A percentile compares a stretch with the other conserved stretches of the same genome.
Conservation (phyloP, 208 protist species). For the Trypanosoma platydactyli region DNA sequence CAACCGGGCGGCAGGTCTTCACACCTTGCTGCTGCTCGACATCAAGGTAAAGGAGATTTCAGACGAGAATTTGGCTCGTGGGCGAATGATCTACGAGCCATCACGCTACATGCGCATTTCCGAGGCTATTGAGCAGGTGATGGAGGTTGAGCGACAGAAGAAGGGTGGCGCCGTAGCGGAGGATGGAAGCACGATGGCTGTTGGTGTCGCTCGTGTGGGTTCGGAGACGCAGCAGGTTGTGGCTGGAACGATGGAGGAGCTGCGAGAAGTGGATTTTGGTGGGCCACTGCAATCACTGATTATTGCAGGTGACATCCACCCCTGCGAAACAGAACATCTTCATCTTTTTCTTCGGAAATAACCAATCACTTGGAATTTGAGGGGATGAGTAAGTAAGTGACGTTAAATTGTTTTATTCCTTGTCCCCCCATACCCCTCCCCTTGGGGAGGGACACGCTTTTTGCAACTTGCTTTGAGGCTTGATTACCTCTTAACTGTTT, state of each 20-base stretch:
- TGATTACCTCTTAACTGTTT: neutral
- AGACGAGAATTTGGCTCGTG: slow-evolving; percentile 95
- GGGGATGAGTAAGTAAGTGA: neutral
- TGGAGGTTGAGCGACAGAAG: slow-evolving; percentile 91
- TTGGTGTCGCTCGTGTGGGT: slow-evolving; percentile 97
- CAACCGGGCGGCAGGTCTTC: slow-evolving; percentile 93
- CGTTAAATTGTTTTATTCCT: too few species aligned
- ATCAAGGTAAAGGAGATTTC: slow-evolving; percentile 99
- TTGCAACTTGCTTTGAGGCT: too few species aligned
- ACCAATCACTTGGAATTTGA: slow-evolving; percentile 14
- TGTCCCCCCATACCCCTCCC: too few species aligned
- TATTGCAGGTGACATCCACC: slow-evolving; percentile 94
- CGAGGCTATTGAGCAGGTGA: slow-evolving; percentile 94
- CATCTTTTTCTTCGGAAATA: slow-evolving; percentile 48
- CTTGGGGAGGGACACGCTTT: too few species aligned
- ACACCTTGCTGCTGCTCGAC: slow-evolving; percentile 98
- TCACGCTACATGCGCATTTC: slow-evolving; percentile 99
- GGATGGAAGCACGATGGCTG: slow-evolving; percentile 82
- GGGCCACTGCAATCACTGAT: slow-evolving; percentile 97
- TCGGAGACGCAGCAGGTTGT: slow-evolving; percentile 91
- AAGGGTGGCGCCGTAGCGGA: slow-evolving; percentile 65
- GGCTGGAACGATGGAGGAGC: slow-evolving; percentile 90
- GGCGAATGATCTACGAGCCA: slow-evolving; percentile 96
- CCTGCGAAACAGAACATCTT: slow-evolving; percentile 93
- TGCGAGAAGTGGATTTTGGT: slow-evolving; percentile 96